Percentiles rank a stretch among this genome's conserved stretches.
phyloP scores from a whole-genome alignment of 1,284 basidiomycete genomes.

The Boletus mariae region DNA sequence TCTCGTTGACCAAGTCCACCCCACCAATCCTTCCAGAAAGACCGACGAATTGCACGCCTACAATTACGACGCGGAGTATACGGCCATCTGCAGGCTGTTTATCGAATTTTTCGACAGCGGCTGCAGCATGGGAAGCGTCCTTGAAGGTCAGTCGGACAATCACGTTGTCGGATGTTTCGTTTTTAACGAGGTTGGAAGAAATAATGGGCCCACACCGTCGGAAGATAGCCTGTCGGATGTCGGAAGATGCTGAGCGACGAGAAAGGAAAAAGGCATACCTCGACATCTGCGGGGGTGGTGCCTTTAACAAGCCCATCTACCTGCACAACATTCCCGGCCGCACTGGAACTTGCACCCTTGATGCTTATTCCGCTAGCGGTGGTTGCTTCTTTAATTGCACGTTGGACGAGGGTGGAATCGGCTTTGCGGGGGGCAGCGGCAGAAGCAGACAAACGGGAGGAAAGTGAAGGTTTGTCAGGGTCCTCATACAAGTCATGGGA shows the following conservation, averaged over 20 bases:
- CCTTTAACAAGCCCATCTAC: slow-evolving; percentile 72
- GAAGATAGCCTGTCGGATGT: slow-evolving; percentile 65
- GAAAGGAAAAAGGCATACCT: slow-evolving; percentile 37
- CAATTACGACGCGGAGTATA: slow-evolving; percentile 59
- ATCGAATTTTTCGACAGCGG: slow-evolving; percentile 72
- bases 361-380: slow-evolving; percentile 51
- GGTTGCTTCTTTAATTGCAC: slow-evolving; percentile 53
- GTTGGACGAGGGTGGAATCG: slow-evolving; percentile 45
- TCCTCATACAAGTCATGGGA: slow-evolving; percentile 68
- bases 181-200: slow-evolving; percentile 44
- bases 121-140: slow-evolving; percentile 55
- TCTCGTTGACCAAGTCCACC: slow-evolving; percentile 54
- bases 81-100: slow-evolving; percentile 81
- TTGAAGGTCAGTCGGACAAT: slow-evolving; percentile 75
- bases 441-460: slow-evolving; percentile 48
- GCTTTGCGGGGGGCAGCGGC: slow-evolving; percentile 39
- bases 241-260: neutral
- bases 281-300: slow-evolving; percentile 81
- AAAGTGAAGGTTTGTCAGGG: slow-evolving; percentile 55
- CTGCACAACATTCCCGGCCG: slow-evolving; percentile 67
- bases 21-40: slow-evolving; percentile 43
- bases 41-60: slow-evolving; percentile 46
- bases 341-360: slow-evolving; percentile 62
- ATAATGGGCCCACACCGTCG: slow-evolving; percentile 71
- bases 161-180: slow-evolving; percentile 43